These are phyloP conservation scores for Paracoccidioides lutzii DNA, from an alignment of 2,329 filamentous ascomycete species.

Conservation along the genomic window DNA sequence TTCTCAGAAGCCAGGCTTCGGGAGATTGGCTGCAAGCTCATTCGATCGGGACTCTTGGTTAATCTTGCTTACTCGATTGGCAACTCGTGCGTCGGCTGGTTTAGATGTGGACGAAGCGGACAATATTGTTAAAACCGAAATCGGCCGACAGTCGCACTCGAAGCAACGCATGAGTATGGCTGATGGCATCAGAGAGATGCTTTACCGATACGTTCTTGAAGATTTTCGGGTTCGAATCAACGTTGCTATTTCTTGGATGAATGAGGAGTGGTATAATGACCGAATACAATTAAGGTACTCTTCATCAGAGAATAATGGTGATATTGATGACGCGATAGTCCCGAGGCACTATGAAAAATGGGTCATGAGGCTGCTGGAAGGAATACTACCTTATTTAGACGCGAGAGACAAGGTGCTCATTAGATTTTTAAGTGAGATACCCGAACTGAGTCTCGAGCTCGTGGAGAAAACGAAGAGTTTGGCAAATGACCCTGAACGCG, in stretches of 20 bases:
- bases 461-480: constrained; percentile 56
- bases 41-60: constrained; percentile 86
- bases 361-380: constrained; percentile 70
- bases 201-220: constrained; percentile 78
- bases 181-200: constrained; percentile 61
- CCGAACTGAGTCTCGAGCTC: constrained; percentile 59
- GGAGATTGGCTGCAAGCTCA: constrained; percentile 68
- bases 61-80: constrained; percentile 71
- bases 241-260: constrained; percentile 83
- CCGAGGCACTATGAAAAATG: constrained; percentile 61
- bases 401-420: constrained; percentile 80
- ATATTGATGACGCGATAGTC: constrained; percentile 33
- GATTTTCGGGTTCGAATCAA: constrained; percentile 86
- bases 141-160: constrained; percentile 10
- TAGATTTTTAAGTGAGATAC: constrained; percentile 82
- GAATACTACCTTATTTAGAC: constrained; percentile 83
- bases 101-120: constrained; percentile 40
- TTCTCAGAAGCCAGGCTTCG: constrained; percentile 53
- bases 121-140: constrained; percentile 19
- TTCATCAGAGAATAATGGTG: constrained; percentile 30
- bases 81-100: constrained; percentile 62
- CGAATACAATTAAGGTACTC: constrained; percentile 40
- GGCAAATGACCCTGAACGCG: constrained; percentile 50
- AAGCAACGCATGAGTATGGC: constrained; percentile 29
- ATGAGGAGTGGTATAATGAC: constrained; percentile 97